Evolutionary conservation across 2,329 filamentous ascomycete species (phyloP).

Genomic region (Escovopsis sp.): DNA sequence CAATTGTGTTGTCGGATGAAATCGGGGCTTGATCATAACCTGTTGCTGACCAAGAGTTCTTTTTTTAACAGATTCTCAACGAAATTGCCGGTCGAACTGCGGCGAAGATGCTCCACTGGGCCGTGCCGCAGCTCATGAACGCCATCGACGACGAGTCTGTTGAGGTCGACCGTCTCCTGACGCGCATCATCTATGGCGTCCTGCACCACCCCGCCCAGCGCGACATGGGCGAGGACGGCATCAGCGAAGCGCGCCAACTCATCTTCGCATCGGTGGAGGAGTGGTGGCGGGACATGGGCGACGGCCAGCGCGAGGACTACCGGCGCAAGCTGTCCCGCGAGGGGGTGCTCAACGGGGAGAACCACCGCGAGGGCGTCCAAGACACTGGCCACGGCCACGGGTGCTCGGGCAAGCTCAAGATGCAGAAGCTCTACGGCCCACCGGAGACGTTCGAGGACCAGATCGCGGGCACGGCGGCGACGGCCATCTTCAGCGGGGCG

Average conservation of each 20-base stretch:
- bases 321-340: slow-evolving; percentile 61
- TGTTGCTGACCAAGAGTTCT: background rate
- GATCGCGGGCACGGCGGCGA: slow-evolving; percentile 40
- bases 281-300: slow-evolving; percentile 63
- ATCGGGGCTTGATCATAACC: too few species aligned
- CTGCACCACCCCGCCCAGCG: slow-evolving; percentile 80
- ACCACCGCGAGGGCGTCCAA: slow-evolving; percentile 73
- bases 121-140: slow-evolving; percentile 75
- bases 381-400: slow-evolving; percentile 79
- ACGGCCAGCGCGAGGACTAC: slow-evolving; percentile 48
- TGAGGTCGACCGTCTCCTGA: slow-evolving; percentile 55
- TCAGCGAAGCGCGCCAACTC: slow-evolving; percentile 51
- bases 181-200: slow-evolving; percentile 66
- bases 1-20: too few species aligned
- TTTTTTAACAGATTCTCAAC: slow-evolving; percentile 56
- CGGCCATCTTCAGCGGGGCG: slow-evolving; percentile 41
- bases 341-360: slow-evolving; percentile 61
- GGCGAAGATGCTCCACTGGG: slow-evolving; percentile 65
- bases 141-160: slow-evolving; percentile 67
- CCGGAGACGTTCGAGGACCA: slow-evolving; percentile 37
- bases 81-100: slow-evolving; percentile 76
- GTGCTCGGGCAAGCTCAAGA: slow-evolving; percentile 61
- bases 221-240: slow-evolving; percentile 52
- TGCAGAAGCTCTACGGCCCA: slow-evolving; percentile 50
- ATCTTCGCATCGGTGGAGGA: slow-evolving; percentile 70